These are phyloP conservation scores for Elongisporangium undulatum DNA, from an alignment of 352 stramenopile genomes.

Conservation along the genomic window DNA sequence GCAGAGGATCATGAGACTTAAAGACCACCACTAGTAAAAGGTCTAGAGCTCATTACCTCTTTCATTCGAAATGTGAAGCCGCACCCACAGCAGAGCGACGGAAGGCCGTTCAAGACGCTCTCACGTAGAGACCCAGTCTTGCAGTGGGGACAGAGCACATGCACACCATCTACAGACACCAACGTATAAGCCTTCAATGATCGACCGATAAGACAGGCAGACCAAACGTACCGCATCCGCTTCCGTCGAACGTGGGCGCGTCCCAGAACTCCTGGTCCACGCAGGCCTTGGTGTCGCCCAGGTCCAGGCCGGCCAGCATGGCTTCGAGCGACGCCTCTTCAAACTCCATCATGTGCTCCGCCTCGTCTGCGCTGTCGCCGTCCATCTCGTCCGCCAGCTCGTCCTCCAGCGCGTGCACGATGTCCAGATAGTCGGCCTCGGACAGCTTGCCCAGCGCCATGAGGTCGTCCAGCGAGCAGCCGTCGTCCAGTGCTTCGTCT, in stretches of 20 bases:
- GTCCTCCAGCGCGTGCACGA: slow-evolving; percentile 69
- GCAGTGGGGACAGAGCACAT: slow-evolving; percentile 50
- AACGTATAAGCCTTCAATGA: no score
- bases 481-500: slow-evolving; percentile 4
- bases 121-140: slow-evolving; percentile 33
- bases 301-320: slow-evolving; percentile 59
- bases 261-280: slow-evolving; percentile 8
- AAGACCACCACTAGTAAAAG: background rate
- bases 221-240: slow-evolving; percentile 6
- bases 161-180: no score
- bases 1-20: background rate
- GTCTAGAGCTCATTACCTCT: slow-evolving; percentile 8
- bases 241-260: background rate
- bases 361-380: slow-evolving; percentile 20
- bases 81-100: slow-evolving; percentile 36
- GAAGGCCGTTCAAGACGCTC: slow-evolving; percentile 4
- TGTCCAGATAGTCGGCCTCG: slow-evolving; percentile 71
- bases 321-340: slow-evolving; percentile 67
- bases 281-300: slow-evolving; percentile 20
- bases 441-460: slow-evolving; percentile 47
- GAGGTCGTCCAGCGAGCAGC: slow-evolving; percentile 61
- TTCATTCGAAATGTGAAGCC: slow-evolving; percentile 48
- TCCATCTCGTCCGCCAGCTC: slow-evolving; percentile 47
- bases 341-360: slow-evolving; percentile 58
- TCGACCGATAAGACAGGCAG: background rate